Evolutionary conservation across 2,329 filamentous ascomycete genomes (phyloP).

Genomic region (Sphaerulina vaccinii): DNA sequence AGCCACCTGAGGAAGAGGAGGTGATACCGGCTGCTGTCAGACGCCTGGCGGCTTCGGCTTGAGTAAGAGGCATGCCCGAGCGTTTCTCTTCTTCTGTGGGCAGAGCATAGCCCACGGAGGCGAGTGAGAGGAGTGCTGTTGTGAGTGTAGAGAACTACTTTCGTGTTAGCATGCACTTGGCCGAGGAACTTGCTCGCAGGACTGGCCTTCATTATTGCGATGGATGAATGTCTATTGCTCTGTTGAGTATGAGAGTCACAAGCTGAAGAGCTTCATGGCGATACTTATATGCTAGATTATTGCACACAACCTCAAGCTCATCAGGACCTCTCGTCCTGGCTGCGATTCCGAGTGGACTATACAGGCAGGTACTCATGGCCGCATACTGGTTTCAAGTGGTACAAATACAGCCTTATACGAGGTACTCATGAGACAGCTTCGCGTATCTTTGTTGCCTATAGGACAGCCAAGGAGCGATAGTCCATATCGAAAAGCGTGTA

Average conservation of each 20-base stretch:
- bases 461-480: constrained; percentile 8
- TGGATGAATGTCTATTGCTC: too few relatives aligned
- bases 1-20: constrained; percentile 11
- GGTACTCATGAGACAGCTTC: too few relatives aligned
- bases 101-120: not conserved
- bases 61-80: constrained; percentile 3
- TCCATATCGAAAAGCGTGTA: too few relatives aligned
- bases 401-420: constrained; percentile 4
- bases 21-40: constrained; percentile 2
- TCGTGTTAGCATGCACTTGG: not conserved
- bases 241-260: too few relatives aligned
- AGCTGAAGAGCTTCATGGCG: too few relatives aligned
- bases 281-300: too few relatives aligned
- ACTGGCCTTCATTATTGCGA: constrained; percentile 3
- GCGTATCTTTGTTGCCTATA: constrained; percentile 4
- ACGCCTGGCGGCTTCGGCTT: constrained; percentile 7
- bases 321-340: too few relatives aligned
- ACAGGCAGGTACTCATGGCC: not conserved
- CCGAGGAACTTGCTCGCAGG: not conserved
- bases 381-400: not conserved
- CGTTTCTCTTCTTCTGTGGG: constrained; percentile 10
- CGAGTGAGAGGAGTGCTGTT: constrained; percentile 1
- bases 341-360: too few relatives aligned
- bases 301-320: too few relatives aligned
- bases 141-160: constrained; percentile 1